phyloP scores from a whole-genome alignment of 225 moss, liverwort and hornwort species.

The Pseudoscleropodium purum region DNA sequence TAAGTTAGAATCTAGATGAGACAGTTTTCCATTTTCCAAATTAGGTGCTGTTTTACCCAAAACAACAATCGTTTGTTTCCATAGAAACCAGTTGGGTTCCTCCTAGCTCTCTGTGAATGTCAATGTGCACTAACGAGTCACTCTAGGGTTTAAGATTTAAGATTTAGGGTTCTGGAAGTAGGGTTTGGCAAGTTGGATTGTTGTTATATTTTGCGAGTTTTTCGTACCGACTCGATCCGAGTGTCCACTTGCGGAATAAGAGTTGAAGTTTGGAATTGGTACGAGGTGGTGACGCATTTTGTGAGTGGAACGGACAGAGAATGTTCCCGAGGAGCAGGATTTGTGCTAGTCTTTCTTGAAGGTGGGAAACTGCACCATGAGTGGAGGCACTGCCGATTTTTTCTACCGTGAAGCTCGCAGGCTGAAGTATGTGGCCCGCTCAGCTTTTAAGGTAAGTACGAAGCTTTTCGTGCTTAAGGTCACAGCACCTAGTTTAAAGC shows the following conservation, averaged over 20 bases:
- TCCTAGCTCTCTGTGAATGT: not conserved
- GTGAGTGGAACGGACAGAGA: not conserved
- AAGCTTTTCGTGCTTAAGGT: not conserved
- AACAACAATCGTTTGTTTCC: not conserved
- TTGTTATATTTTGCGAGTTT: too few species aligned
- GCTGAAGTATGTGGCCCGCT: conserved; percentile 88
- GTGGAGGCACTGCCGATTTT: conserved; percentile 73
- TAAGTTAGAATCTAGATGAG: not conserved
- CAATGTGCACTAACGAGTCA: not conserved
- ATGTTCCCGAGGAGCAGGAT: not conserved
- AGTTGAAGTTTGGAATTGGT: not conserved
- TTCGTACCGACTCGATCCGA: not conserved
- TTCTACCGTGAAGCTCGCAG: conserved; percentile 94
- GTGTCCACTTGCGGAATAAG: not conserved
- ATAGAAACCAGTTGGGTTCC: not conserved
- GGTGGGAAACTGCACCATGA: conserved; percentile 31
- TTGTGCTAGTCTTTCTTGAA: not conserved
- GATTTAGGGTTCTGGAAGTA: not conserved
- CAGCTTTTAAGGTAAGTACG: conserved; percentile 68
- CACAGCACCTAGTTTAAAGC: not conserved
- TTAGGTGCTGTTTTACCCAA: not conserved
- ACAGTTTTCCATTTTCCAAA: not conserved
- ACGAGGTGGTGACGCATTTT: not conserved
- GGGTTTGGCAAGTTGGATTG: not conserved
- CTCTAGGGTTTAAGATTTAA: not conserved